A percentile compares a stretch with the other conserved stretches of the same genome.
Conservation (phyloP, 192 early-diverging fungal species). For the Spizellomyces sp. region DNA sequence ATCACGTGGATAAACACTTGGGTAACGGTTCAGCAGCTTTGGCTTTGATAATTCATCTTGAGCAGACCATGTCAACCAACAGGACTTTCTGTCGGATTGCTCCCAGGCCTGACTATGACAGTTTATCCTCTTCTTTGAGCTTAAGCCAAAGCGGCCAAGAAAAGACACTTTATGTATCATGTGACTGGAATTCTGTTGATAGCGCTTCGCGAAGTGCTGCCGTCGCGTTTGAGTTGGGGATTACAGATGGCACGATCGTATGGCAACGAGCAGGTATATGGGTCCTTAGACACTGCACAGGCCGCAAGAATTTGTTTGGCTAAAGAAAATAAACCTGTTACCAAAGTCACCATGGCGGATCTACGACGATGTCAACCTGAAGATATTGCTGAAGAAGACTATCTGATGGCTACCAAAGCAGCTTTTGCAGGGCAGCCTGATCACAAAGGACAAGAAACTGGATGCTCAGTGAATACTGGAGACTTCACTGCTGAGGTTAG, state of each 20-base stretch:
- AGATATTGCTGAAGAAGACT: slow-evolving; percentile 11
- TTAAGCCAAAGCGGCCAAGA: no score
- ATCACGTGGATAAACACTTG: no score
- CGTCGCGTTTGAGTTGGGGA: slow-evolving; percentile 8
- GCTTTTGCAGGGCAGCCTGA: slow-evolving; percentile 8
- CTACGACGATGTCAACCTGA: slow-evolving; percentile 8
- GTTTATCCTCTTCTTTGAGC: no score
- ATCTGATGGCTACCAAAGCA: slow-evolving; percentile 14
- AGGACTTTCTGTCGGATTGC: no score
- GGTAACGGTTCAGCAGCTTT: no score
- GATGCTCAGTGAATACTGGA: background rate
- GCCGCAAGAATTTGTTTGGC: background rate
- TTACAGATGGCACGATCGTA: slow-evolving; percentile 20
- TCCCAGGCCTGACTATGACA: no score
- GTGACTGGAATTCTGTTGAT: slow-evolving; percentile 9
- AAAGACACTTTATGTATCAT: background rate
- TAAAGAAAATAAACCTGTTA: background rate
- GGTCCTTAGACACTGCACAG: background rate
- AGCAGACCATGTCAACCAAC: no score
- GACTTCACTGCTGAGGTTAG: slow-evolving; percentile 15
- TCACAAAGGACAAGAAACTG: slow-evolving; percentile 6
- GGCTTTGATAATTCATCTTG: no score
- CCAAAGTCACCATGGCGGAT: slow-evolving; percentile 9
- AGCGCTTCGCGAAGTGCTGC: background rate
- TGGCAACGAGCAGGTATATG: slow-evolving; percentile 11